These are phyloP conservation scores for Fusarium armeniacum DNA, from an alignment of 2,329 filamentous ascomycete genomes.

Conservation along the genomic window DNA sequence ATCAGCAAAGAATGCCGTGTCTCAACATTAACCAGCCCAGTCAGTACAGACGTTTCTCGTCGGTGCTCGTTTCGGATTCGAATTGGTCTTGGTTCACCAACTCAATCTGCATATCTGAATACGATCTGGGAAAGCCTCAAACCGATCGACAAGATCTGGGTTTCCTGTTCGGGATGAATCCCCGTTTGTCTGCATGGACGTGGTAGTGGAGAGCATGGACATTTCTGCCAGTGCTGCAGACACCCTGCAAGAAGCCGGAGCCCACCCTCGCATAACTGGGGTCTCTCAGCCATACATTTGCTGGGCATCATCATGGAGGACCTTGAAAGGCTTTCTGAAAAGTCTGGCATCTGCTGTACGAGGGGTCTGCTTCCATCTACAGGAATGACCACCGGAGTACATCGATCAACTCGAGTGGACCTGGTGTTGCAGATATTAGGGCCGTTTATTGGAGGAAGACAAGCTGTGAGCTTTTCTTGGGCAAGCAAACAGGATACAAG, in stretches of 20 bases:
- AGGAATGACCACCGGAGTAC: conserved; percentile 29
- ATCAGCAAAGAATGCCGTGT: conserved; percentile 11
- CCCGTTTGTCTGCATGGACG: conserved; percentile 29
- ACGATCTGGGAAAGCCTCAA: conserved; percentile 39
- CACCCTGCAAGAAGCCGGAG: conserved; percentile 32
- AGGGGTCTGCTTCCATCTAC: conserved; percentile 33
- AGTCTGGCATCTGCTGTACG: conserved; percentile 47
- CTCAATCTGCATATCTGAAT: conserved; percentile 20
- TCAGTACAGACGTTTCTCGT: conserved; percentile 12
- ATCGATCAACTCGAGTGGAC: conserved; percentile 36
- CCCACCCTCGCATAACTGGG: conserved; percentile 30
- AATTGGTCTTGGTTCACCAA: conserved; percentile 24
- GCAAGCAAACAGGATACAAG: conserved; percentile 42
- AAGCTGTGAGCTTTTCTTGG: conserved; percentile 14
- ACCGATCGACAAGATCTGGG: conserved; percentile 38
- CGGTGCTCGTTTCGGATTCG: conserved; percentile 27
- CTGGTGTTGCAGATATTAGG: conserved; percentile 29
- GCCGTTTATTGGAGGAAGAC: conserved; percentile 38
- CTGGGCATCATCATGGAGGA: conserved; percentile 18
- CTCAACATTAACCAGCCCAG: conserved; percentile 10
- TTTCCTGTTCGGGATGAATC: conserved; percentile 10
- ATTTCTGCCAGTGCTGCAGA: conserved; percentile 32
- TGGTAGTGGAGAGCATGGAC: conserved; percentile 31
- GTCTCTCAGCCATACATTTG: conserved; percentile 30
- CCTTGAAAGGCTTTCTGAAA: conserved; percentile 32